Conservation (phyloP, 2,329 filamentous ascomycete species). For the Scorias spongiosa region DNA sequence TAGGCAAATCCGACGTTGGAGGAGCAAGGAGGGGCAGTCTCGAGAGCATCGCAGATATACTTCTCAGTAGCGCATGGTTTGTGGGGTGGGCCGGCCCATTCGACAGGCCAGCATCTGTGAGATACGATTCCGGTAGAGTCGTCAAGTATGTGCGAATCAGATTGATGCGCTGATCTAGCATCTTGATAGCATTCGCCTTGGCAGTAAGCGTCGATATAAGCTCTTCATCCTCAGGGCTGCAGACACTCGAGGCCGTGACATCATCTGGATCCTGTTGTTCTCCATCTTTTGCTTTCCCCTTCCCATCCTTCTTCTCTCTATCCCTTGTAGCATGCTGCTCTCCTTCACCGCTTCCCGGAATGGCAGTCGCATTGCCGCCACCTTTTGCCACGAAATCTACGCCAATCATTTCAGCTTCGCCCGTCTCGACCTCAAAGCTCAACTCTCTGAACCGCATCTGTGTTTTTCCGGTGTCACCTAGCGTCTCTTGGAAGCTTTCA, state of each 20-base stretch:
- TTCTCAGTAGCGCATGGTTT: slow-evolving; percentile 63
- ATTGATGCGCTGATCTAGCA: slow-evolving; percentile 52
- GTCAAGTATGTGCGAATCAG: slow-evolving; percentile 55
- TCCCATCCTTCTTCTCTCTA: slow-evolving; percentile 14
- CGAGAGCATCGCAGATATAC: slow-evolving; percentile 71
- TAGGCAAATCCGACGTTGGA: slow-evolving; percentile 35
- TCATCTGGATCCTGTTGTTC: slow-evolving; percentile 25
- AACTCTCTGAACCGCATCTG: slow-evolving; percentile 68
- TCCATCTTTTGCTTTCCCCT: slow-evolving; percentile 24
- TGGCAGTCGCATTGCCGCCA: slow-evolving; percentile 61
- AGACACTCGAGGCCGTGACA: slow-evolving; percentile 20
- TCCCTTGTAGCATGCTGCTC: slow-evolving; percentile 14
- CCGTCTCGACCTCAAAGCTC: slow-evolving; percentile 78
- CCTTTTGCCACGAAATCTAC: slow-evolving; percentile 84
- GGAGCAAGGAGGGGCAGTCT: slow-evolving; percentile 72
- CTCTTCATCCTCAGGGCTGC: slow-evolving; percentile 50
- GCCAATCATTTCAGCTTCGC: slow-evolving; percentile 94
- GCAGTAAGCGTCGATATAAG: slow-evolving; percentile 57
- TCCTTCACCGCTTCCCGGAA: slow-evolving; percentile 20
- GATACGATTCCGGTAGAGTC: slow-evolving; percentile 50
- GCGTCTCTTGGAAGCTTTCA: slow-evolving; percentile 62
- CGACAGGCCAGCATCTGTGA: slow-evolving; percentile 30
- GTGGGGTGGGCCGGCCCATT: slow-evolving; percentile 23
- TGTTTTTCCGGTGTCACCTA: slow-evolving; percentile 37
- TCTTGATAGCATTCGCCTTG: slow-evolving; percentile 85